A percentile compares a stretch with the other conserved stretches of the same genome.
phyloP scores from a whole-genome alignment of 1,139 yeast genomes.

The Pichia terricola region DNA sequence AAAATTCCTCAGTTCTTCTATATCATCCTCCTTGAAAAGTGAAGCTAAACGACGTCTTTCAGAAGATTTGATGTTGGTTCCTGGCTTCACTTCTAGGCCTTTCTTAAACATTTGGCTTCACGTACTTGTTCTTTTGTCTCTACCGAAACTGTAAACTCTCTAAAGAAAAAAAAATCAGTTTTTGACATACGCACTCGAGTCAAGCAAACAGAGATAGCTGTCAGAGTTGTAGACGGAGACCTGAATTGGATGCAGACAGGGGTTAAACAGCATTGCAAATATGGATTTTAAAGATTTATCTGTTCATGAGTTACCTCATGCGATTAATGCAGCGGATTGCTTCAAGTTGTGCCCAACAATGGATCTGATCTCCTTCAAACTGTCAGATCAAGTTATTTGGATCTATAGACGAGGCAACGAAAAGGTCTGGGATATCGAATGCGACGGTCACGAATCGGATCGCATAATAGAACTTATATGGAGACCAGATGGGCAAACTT shows the following conservation, averaged over 20 bases:
- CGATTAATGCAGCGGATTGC: constrained; percentile 20
- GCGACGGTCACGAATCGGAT: neutral
- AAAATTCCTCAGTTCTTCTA: constrained; percentile 19
- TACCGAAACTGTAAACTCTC: neutral
- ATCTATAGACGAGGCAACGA: constrained; percentile 36
- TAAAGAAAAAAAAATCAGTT: neutral
- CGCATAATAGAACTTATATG: constrained; percentile 11
- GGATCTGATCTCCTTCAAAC: constrained; percentile 40
- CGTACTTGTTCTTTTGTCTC: neutral
- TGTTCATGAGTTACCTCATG: constrained; percentile 16
- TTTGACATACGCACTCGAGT: no score
- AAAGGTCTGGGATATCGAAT: constrained; percentile 40
- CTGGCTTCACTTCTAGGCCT: constrained; percentile 57
- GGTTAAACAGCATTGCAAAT: neutral
- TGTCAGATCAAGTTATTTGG: constrained; percentile 20
- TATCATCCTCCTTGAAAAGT: constrained; percentile 31
- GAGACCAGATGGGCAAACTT: constrained; percentile 25
- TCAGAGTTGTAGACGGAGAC: no score
- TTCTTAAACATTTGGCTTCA: constrained; percentile 50
- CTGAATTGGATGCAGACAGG: no score
- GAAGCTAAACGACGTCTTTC: constrained; percentile 58
- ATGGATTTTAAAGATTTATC: neutral
- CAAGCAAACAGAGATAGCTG: no score
- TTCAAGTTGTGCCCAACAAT: constrained; percentile 43
- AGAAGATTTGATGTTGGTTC: constrained; percentile 72